Conservation (phyloP, 345 rosid genomes). For the Atalantia buxifolia region DNA sequence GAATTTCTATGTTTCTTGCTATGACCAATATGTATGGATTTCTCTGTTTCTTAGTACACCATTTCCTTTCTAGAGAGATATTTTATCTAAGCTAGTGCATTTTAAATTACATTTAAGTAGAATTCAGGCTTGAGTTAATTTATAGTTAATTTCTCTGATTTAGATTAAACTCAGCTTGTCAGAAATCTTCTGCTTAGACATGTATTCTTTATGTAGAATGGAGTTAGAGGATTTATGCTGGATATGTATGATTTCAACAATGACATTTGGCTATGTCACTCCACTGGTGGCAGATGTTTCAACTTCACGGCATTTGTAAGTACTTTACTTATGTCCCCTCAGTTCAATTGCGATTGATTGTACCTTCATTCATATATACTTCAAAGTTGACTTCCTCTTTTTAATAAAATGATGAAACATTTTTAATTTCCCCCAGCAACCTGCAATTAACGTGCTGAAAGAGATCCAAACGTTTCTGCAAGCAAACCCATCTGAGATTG, state of each 20-base stretch:
- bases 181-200: constrained; percentile 6
- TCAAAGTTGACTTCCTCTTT: not conserved
- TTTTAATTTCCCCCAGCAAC: constrained; percentile 50
- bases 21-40: not conserved
- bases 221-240: constrained; percentile 90
- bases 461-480: constrained; percentile 67
- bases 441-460: constrained; percentile 72
- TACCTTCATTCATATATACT: not conserved
- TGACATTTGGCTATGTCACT: constrained; percentile 92
- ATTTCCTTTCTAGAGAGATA: not conserved
- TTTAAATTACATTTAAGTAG: not conserved
- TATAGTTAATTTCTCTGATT: not conserved
- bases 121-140: not conserved
- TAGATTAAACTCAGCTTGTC: not conserved
- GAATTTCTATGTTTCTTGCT: not conserved
- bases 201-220: constrained; percentile 54
- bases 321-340: constrained; percentile 6
- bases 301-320: constrained; percentile 87
- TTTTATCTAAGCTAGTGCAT: not conserved
- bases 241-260: constrained; percentile 83
- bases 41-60: not conserved
- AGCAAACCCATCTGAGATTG: constrained; percentile 73
- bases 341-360: not conserved
- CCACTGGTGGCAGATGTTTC: constrained; percentile 62
- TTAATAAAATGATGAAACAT: not conserved